Evolutionary conservation across 345 rosid genomes (phyloP), one percentile per base, ranked within the genome.

Genomic region (Eucalyptus sideroxylon): DNA sequence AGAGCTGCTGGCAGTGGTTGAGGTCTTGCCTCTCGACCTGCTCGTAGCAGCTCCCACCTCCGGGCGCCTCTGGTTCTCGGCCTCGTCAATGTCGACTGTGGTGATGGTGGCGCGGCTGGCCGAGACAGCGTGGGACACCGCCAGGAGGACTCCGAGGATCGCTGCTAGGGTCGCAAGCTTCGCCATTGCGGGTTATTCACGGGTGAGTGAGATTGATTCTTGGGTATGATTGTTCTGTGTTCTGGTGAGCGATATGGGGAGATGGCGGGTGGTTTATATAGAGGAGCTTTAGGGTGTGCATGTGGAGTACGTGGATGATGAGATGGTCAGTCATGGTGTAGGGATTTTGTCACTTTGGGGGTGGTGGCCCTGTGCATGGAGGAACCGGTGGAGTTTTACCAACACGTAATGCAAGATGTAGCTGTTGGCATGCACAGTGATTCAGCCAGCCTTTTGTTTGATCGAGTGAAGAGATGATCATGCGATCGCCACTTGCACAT

Each of bases 11-110:
- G 88, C 96, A 95, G 44, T 72, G 91, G 53, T 81, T 14, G 45
- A 95, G 94, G 26, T 89, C 88, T 42, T 92, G 94, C 88, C 47
- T 34, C 91, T 89, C 80, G 82, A 92, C 24, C 65, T 91, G 90
- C 89, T 89, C 87, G 24, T 81, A 87, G 69, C 93, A 91, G 34
- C 89, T 42, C 50, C 44, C 27, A 8, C 77, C 88, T 5, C 77
- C 89, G 9, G 21, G 11, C 69, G 26, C 72, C 34, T n/a, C 12
- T 56, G 80, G 23, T 77, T 53, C 37, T 87, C 87, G 0, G 24
- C 14, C 31, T 92, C 92, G 3, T 91, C 91, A 65, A 89, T 27
- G 60, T 90, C 89, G n/a, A 92, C 59, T 4, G 91, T 90, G 60
- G 92, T 90, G 14, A 87, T 90, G 91, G 91, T 91, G 88, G 89